Conservation (phyloP, 2,329 filamentous ascomycete species). For the Achaetomium macrosporum region DNA sequence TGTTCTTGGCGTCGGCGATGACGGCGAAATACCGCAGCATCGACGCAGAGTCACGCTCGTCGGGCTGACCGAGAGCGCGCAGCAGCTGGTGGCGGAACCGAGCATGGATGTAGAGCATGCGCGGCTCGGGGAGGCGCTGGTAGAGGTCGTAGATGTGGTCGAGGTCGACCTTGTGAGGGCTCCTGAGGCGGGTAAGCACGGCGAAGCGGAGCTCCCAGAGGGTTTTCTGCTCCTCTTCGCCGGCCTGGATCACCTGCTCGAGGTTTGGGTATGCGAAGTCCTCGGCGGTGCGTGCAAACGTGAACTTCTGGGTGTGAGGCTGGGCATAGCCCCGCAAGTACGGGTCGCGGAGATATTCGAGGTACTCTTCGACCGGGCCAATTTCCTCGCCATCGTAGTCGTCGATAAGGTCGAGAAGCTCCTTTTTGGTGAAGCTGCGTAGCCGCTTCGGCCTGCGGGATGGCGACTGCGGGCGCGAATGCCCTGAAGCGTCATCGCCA, state of each 20-base stretch:
- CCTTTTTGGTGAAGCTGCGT: slow-evolving; percentile 30
- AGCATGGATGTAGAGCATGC: slow-evolving; percentile 45
- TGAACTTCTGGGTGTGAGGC: slow-evolving; percentile 42
- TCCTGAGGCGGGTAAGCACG: slow-evolving; percentile 38
- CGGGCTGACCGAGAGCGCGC: slow-evolving; percentile 59
- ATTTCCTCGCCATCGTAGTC: slow-evolving; percentile 40
- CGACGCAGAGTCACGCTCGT: slow-evolving; percentile 48
- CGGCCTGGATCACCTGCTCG: slow-evolving; percentile 34
- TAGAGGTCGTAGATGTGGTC: slow-evolving; percentile 47
- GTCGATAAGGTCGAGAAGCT: slow-evolving; percentile 49
- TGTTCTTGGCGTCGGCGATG: slow-evolving; percentile 73
- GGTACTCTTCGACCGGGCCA: slow-evolving; percentile 46
- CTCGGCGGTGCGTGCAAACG: slow-evolving; percentile 44
- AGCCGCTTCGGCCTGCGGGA: not conserved
- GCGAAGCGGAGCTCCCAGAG: slow-evolving; percentile 37
- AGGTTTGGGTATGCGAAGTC: slow-evolving; percentile 43
- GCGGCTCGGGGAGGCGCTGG: slow-evolving; percentile 44
- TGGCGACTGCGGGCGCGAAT: not conserved
- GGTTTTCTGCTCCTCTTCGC: slow-evolving; percentile 31
- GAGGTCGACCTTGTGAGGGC: slow-evolving; percentile 36
- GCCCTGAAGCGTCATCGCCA: not conserved
- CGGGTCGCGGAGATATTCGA: slow-evolving; percentile 47
- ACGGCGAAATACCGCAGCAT: slow-evolving; percentile 82
- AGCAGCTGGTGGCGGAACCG: slow-evolving; percentile 58
- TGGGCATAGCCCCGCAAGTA: slow-evolving; percentile 49